Base-by-base conservation (phyloP, 2,329 filamentous ascomycete species). In the Penicillium palitans region DNA sequence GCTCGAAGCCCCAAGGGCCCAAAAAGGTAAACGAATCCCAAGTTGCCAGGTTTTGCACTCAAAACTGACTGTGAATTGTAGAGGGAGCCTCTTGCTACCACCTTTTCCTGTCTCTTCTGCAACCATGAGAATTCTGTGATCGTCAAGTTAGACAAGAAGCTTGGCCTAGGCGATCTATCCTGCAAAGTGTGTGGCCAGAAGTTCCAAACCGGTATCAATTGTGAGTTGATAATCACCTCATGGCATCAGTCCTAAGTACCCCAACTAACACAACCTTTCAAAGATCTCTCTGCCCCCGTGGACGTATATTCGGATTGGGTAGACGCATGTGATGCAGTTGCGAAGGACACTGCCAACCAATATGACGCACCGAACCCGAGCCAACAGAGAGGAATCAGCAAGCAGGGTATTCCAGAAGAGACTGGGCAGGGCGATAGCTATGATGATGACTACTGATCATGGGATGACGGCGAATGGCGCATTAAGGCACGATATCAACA, bases 241-340 rank as follows among this genome's bases (percentile, higher is more conserved):
- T 44, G n/a, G 7, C 21, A 33, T 33, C 6, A 10, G 12, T 45
- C 29, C 24, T 29, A 49, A 49, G 9, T 37, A 5, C 5, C n/a
- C 15, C 31, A 10, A 46, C 49, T 59, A 12, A 58, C 46, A 61
- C 12, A 51, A 45, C 6, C 6, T 13, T 37, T 19, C 7, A 8
- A 61, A 96, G 91, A 96, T 75, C 86, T 98, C 27, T 96, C 91
- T 27, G 90, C 90, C 15, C 86, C 91, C 0, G 92, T 99, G 47
- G 95, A 99, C 73, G 93, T 99, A 8, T 99, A 99, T 72, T 90
- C 91, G 35, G 95, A 98, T 76, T 99, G 95, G 95, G 91, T 99
- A 63, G 95, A 99, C 78, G 95, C 95, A n/a, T 90, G 88, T 72
- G 88, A 91, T 71, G 82, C 85, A 6, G 87, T 90, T 50, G 87